These are phyloP conservation scores for Mallotus nudiflorus DNA, from an alignment of 345 rosid genomes.

Conservation along the genomic window DNA sequence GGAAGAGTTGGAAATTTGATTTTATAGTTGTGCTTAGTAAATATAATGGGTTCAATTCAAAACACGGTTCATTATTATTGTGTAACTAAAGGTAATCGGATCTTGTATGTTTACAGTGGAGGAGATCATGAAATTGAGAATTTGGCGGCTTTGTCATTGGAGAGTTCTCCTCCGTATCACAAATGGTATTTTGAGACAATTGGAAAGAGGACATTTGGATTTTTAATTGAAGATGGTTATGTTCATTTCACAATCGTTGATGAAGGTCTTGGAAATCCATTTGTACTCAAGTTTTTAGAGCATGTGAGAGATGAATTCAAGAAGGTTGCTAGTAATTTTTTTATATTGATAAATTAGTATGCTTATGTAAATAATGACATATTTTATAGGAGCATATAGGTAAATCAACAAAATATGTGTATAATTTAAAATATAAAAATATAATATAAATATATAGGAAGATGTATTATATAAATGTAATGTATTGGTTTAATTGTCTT, in stretches of 20 bases:
- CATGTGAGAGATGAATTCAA: conserved; percentile 70
- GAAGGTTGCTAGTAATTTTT: conserved; percentile 55
- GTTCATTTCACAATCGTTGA: conserved; percentile 68
- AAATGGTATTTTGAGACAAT: conserved; percentile 79
- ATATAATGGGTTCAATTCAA: conserved; percentile 56
- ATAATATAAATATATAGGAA: too few species aligned
- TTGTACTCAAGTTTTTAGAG: conserved; percentile 63
- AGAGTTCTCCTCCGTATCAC: conserved; percentile 65
- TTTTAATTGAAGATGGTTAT: conserved; percentile 64
- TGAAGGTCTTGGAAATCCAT: conserved; percentile 48
- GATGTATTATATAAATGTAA: too few species aligned
- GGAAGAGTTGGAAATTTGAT: conserved; percentile 1
- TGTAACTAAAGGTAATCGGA: conserved; percentile 53
- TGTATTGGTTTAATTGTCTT: too few species aligned
- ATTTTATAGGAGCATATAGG: too few species aligned
- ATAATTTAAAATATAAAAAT: too few species aligned
- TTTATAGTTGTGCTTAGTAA: neutral
- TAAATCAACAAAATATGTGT: too few species aligned
- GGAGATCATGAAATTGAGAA: conserved; percentile 57
- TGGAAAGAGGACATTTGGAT: conserved; percentile 57
- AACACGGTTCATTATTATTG: conserved; percentile 72
- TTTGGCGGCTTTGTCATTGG: conserved; percentile 60
- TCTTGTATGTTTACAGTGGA: conserved; percentile 51
- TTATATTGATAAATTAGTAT: too few species aligned
- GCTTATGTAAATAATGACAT: too few species aligned